phyloP scores from a whole-genome alignment of 2,329 filamentous ascomycete species.

The Apiospora koreana region DNA sequence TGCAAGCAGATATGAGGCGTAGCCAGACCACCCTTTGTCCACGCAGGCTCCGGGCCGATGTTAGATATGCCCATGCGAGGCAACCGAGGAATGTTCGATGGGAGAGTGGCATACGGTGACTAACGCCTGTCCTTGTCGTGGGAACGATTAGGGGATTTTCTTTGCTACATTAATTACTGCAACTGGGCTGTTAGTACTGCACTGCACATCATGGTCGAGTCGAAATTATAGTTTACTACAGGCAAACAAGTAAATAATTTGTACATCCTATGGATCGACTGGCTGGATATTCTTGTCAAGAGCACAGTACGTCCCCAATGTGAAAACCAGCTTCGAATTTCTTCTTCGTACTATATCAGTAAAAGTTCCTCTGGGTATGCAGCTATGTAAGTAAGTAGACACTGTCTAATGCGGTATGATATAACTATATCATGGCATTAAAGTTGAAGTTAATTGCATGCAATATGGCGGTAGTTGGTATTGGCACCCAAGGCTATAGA shows the following conservation, averaged over 20 bases:
- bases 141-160: neutral
- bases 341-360: neutral
- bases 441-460: neutral
- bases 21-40: neutral
- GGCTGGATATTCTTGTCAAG: neutral
- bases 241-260: slow-evolving; percentile 2
- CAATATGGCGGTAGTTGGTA: neutral
- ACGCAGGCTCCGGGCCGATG: neutral
- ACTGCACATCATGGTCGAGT: neutral
- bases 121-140: neutral
- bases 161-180: slow-evolving; percentile 7
- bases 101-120: neutral
- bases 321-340: neutral
- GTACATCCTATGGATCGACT: neutral
- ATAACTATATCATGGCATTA: too few relatives aligned
- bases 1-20: neutral
- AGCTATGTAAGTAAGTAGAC: too few relatives aligned
- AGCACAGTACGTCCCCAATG: neutral
- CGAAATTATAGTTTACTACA: slow-evolving; percentile 1
- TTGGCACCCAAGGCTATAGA: neutral
- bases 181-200: neutral
- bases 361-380: too few relatives aligned
- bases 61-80: neutral
- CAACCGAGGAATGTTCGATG: neutral
- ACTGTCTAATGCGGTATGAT: too few relatives aligned